These are phyloP conservation scores for Millerago galiae DNA, from an alignment of 805 yeast species.

Conservation along the genomic window DNA sequence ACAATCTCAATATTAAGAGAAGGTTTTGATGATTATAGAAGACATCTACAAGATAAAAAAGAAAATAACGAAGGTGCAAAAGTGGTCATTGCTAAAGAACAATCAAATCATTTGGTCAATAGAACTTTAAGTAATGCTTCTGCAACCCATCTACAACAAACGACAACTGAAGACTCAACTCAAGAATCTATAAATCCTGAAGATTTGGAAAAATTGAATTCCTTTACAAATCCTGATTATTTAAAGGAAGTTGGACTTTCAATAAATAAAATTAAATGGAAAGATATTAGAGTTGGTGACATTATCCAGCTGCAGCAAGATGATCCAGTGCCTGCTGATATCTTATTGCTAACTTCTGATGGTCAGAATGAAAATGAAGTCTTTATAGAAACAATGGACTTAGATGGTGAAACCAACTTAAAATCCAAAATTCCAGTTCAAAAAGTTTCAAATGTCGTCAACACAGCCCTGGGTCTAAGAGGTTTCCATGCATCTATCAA, in stretches of 20 bases:
- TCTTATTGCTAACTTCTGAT: constrained; percentile 62
- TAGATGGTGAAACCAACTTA: constrained; percentile 94
- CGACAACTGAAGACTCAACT: too few relatives aligned
- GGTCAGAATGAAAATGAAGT: constrained; percentile 52
- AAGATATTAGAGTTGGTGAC: constrained; percentile 81
- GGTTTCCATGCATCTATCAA: constrained; percentile 48
- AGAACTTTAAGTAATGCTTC: constrained; percentile 12
- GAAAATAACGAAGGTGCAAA: constrained; percentile 61
- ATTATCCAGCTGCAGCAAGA: constrained; percentile 64
- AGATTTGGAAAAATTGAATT: too few relatives aligned
- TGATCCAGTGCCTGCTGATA: constrained; percentile 94
- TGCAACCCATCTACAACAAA: constrained; percentile 7
- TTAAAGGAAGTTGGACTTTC: background rate
- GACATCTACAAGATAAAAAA: constrained; percentile 78
- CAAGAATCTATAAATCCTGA: too few relatives aligned
- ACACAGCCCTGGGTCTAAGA: constrained; percentile 44
- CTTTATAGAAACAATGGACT: constrained; percentile 91
- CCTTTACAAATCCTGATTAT: constrained; percentile 3
- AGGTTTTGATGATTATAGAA: constrained; percentile 86
- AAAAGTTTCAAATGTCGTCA: constrained; percentile 48
- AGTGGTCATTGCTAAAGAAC: constrained; percentile 30
- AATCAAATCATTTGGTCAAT: constrained; percentile 6
- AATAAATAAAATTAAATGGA: constrained; percentile 48
- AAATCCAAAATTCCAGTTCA: constrained; percentile 67
- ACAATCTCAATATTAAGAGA: constrained; percentile 86